phyloP scores from a whole-genome alignment of 495 filamentous ascomycete species.

The Neurospora sp. region DNA sequence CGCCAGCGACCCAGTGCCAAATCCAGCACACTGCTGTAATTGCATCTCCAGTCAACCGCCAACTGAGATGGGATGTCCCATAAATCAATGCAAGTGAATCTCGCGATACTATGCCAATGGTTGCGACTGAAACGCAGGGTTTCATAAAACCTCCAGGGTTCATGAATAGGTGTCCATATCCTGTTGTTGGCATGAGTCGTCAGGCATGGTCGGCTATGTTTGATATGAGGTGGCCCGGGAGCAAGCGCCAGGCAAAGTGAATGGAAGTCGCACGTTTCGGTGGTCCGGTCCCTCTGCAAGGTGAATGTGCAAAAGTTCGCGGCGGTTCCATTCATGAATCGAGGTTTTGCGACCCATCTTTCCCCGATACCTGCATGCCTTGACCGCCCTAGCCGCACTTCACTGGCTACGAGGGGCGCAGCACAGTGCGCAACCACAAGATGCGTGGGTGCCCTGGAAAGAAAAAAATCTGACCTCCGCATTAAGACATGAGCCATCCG shows the following conservation, averaged over 20 bases:
- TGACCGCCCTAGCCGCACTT: neutral
- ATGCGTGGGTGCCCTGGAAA: neutral
- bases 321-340: neutral
- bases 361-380: neutral
- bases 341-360: neutral
- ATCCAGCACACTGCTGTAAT: neutral
- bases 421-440: neutral
- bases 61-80: neutral
- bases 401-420: neutral
- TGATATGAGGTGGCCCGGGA: neutral
- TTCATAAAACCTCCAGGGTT: neutral
- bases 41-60: neutral
- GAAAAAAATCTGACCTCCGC: conserved; percentile 25
- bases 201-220: neutral
- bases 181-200: neutral
- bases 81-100: neutral
- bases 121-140: neutral
- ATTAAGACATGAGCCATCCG: conserved; percentile 9
- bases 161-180: neutral
- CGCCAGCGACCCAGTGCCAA: neutral
- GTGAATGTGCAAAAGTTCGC: neutral
- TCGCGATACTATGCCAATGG: neutral
- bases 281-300: neutral
- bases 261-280: neutral
- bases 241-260: neutral